Evolutionary conservation across 176 grass and related monocot species (phyloP).

Genomic region (Paspalum notatum): DNA sequence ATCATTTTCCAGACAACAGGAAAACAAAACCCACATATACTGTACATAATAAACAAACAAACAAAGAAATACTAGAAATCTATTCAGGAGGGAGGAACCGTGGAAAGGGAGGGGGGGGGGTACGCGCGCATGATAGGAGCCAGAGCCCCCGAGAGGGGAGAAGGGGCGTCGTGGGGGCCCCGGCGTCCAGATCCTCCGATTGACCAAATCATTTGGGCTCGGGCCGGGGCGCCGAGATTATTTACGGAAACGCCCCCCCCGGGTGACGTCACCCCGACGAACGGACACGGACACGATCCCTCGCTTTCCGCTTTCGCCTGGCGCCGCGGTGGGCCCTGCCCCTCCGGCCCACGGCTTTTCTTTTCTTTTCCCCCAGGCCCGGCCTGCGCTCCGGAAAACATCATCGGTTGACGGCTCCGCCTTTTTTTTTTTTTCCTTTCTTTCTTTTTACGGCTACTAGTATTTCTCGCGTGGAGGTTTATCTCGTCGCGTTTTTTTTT

Average conservation of each 20-base stretch:
- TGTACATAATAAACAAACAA: too few relatives aligned
- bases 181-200: slow-evolving; percentile 56
- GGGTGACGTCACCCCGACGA: slow-evolving; percentile 48
- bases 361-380: too few relatives aligned
- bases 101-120: background rate
- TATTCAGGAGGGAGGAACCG: too few relatives aligned
- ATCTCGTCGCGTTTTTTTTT: background rate
- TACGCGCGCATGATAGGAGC: slow-evolving; percentile 7
- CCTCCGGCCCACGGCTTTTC: slow-evolving; percentile 13
- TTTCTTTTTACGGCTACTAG: too few relatives aligned
- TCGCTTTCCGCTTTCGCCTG: slow-evolving; percentile 7
- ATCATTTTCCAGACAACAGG: background rate
- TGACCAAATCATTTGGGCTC: slow-evolving; percentile 50
- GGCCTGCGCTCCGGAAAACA: too few relatives aligned
- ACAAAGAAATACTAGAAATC: too few relatives aligned
- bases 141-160: background rate
- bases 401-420: too few relatives aligned
- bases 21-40: background rate
- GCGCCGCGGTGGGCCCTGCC: too few relatives aligned
- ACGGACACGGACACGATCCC: too few relatives aligned
- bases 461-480: background rate
- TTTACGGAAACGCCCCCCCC: background rate
- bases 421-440: too few relatives aligned
- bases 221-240: background rate
- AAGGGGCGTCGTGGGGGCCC: slow-evolving; percentile 22